Evolutionary conservation across 139 green algal species (phyloP).

Genomic region (Raphidocelis subcapitata): DNA sequence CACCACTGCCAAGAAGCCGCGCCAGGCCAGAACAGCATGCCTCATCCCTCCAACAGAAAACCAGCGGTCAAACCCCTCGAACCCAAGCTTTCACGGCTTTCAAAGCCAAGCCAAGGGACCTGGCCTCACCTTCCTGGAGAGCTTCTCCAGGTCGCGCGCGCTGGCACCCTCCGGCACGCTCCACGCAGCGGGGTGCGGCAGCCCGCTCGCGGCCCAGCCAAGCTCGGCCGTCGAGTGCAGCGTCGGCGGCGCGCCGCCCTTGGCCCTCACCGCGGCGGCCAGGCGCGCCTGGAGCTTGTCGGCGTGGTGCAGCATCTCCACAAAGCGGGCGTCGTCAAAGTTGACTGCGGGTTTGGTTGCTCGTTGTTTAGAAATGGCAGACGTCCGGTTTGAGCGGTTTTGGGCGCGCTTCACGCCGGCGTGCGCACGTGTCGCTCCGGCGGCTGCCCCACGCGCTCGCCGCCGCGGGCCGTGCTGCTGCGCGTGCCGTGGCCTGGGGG

Average conservation of each 20-base stretch:
- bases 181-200: conserved; percentile 47
- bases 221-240: neutral
- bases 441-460: too few relatives aligned
- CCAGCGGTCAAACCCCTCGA: too few relatives aligned
- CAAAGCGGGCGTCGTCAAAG: conserved; percentile 53
- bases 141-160: neutral
- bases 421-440: too few relatives aligned
- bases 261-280: conserved; percentile 5
- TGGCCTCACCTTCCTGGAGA: neutral
- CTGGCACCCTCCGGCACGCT: neutral
- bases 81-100: too few relatives aligned
- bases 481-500: too few relatives aligned
- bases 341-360: conserved; percentile 44
- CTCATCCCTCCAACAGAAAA: too few relatives aligned
- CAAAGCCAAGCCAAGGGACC: too few relatives aligned
- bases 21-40: too few relatives aligned
- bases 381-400: too few relatives aligned
- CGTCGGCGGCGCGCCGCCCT: conserved; percentile 12
- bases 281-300: neutral
- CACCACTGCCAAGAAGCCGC: too few relatives aligned
- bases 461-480: too few relatives aligned
- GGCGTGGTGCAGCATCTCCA: conserved; percentile 26
- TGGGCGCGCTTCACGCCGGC: too few relatives aligned
- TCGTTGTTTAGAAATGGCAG: neutral
- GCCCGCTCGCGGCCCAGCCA: conserved; percentile 9